These are phyloP conservation scores for Cladophialophora chaetospira DNA, from an alignment of 2,329 filamentous ascomycete genomes.

Conservation along the genomic window DNA sequence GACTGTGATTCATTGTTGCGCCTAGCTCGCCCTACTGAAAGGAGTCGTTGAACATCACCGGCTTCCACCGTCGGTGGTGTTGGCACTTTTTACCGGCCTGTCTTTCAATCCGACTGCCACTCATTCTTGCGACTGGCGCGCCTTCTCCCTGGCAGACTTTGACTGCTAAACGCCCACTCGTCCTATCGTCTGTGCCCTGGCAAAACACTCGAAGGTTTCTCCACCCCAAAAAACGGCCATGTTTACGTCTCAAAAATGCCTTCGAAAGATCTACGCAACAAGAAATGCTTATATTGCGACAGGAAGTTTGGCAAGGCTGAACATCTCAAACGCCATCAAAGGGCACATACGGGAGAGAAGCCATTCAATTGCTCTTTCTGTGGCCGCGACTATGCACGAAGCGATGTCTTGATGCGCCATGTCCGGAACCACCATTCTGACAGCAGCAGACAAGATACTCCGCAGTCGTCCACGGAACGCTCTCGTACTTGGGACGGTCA, in stretches of 20 bases:
- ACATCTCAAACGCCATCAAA: constrained; percentile 45
- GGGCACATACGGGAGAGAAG: constrained; percentile 87
- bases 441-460: not conserved
- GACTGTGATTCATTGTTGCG: no score
- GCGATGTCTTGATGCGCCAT: constrained; percentile 17
- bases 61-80: no score
- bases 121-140: no score
- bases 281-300: constrained; percentile 16
- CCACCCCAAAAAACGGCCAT: not conserved
- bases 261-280: constrained; percentile 5
- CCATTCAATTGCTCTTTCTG: constrained; percentile 96
- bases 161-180: no score
- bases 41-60: no score
- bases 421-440: constrained; percentile 11
- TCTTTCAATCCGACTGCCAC: no score
- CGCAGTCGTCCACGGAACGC: not conserved
- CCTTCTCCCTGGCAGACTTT: no score
- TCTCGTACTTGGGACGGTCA: not conserved
- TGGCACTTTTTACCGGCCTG: no score
- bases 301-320: constrained; percentile 31
- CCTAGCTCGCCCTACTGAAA: no score
- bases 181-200: no score
- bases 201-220: no score
- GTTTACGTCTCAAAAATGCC: not conserved
- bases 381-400: constrained; percentile 64